phyloP scores from a whole-genome alignment of 352 stramenopile genomes.

The Pythium rishiriense region DNA sequence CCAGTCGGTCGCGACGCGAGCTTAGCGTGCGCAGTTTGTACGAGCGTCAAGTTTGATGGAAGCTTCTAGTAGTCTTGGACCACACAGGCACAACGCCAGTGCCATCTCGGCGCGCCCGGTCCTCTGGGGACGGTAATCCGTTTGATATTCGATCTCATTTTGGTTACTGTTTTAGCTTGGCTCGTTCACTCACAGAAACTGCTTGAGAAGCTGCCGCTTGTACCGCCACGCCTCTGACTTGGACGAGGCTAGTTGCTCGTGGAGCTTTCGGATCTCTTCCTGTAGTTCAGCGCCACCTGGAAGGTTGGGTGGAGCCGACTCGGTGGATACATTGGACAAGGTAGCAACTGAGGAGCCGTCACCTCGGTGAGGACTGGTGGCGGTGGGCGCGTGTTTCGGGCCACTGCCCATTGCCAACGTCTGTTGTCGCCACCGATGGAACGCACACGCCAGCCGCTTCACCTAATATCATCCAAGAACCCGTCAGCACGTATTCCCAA shows the following conservation, averaged over 20 bases:
- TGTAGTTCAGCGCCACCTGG: constrained; percentile 43
- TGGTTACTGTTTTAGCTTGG: neutral
- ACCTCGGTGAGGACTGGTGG: neutral
- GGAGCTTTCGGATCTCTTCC: constrained; percentile 67
- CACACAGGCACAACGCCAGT: too few relatives aligned
- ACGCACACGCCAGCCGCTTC: constrained; percentile 18
- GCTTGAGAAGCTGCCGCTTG: constrained; percentile 78
- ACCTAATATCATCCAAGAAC: constrained; percentile 7
- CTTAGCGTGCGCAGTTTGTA: neutral
- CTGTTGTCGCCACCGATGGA: constrained; percentile 17
- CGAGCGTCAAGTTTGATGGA: too few relatives aligned
- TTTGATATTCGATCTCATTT: neutral
- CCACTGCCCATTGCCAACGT: neutral
- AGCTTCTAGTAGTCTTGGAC: too few relatives aligned
- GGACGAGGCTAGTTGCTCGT: constrained; percentile 62
- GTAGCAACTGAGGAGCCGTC: neutral
- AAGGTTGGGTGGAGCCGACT: too few relatives aligned
- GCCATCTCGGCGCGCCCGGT: too few relatives aligned
- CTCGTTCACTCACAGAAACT: constrained; percentile 47
- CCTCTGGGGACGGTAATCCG: neutral
- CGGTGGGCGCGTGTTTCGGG: neutral
- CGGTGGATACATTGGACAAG: too few relatives aligned
- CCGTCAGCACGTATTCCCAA: neutral
- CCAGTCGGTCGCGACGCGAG: neutral
- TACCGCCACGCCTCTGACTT: constrained; percentile 75